phyloP scores from a whole-genome alignment of 371 early-diverging fungal genomes.

The Mortierella sp. region DNA sequence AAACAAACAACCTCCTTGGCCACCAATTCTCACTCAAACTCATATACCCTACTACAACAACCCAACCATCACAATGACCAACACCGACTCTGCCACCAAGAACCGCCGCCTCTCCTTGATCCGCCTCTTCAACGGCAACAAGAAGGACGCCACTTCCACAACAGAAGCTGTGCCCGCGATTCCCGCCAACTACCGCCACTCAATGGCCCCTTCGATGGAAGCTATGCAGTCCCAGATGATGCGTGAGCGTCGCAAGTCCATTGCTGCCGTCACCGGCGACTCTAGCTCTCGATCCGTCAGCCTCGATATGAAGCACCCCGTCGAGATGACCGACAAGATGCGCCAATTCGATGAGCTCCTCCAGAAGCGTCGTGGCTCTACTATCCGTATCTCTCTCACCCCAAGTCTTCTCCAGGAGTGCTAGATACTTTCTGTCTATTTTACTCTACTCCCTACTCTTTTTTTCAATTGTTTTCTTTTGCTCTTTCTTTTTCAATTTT shows the following conservation, averaged over 20 bases:
- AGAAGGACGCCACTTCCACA: constrained; percentile 17
- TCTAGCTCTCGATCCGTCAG: constrained; percentile 31
- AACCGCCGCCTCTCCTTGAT: constrained; percentile 48
- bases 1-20: not conserved
- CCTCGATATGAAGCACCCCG: constrained; percentile 50
- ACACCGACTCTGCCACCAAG: constrained; percentile 23
- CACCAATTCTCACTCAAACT: not conserved
- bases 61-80: constrained; percentile 12
- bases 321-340: constrained; percentile 58
- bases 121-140: constrained; percentile 46
- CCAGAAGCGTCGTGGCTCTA: constrained; percentile 57
- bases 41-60: constrained; percentile 21
- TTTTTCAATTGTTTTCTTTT: not conserved
- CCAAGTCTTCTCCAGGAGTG: constrained; percentile 52
- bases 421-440: not conserved
- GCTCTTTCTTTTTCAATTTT: not conserved
- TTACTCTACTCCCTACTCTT: not conserved
- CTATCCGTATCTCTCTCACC: constrained; percentile 58
- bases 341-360: constrained; percentile 58
- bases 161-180: constrained; percentile 30
- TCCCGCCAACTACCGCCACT: constrained; percentile 50
- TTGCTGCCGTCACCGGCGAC: constrained; percentile 43
- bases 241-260: constrained; percentile 54
- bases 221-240: constrained; percentile 41
- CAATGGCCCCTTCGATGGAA: constrained; percentile 46